A percentile compares a stretch with the other conserved stretches of the same genome.
phyloP scores from a whole-genome alignment of 495 filamentous ascomycete genomes.

The Trypethelium eluteriae region DNA sequence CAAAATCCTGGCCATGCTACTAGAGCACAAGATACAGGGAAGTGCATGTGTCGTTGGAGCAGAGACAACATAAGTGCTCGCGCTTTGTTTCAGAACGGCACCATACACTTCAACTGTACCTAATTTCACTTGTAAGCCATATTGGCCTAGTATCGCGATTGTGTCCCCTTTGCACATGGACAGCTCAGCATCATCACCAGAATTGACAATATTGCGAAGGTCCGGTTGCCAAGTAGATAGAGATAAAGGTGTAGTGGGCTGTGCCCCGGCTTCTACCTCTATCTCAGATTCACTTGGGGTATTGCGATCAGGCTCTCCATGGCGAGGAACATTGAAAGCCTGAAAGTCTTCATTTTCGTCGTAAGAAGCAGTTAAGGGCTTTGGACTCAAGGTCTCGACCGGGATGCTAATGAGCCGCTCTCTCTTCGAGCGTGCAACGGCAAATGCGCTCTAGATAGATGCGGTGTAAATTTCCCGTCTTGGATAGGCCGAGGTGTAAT shows the following conservation, averaged over 20 bases:
- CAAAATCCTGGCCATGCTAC: slow-evolving; percentile 45
- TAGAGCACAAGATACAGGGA: slow-evolving; percentile 56
- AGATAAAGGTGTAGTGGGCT: not conserved
- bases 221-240: slow-evolving; percentile 12
- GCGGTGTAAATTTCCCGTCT: not conserved
- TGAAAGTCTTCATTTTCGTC: not conserved
- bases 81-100: slow-evolving; percentile 50
- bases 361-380: not conserved
- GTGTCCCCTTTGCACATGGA: slow-evolving; percentile 40
- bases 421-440: not conserved
- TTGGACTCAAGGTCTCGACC: not conserved
- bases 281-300: slow-evolving; percentile 5
- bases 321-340: not conserved
- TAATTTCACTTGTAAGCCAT: slow-evolving; percentile 59
- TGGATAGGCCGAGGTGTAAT: no score
- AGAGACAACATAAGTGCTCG: slow-evolving; percentile 53
- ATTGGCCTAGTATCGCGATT: slow-evolving; percentile 63
- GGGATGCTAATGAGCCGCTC: not conserved
- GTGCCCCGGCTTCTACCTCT: not conserved
- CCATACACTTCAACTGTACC: slow-evolving; percentile 60
- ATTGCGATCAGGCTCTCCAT: not conserved
- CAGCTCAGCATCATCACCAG: slow-evolving; percentile 6
- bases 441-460: not conserved
- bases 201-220: not conserved
- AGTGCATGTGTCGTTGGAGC: slow-evolving; percentile 70